Evolutionary conservation across 805 yeast genomes (phyloP), one percentile per base, ranked within the genome.

Genomic region (fission yeast (Schizosaccharomyces pombe)): DNA sequence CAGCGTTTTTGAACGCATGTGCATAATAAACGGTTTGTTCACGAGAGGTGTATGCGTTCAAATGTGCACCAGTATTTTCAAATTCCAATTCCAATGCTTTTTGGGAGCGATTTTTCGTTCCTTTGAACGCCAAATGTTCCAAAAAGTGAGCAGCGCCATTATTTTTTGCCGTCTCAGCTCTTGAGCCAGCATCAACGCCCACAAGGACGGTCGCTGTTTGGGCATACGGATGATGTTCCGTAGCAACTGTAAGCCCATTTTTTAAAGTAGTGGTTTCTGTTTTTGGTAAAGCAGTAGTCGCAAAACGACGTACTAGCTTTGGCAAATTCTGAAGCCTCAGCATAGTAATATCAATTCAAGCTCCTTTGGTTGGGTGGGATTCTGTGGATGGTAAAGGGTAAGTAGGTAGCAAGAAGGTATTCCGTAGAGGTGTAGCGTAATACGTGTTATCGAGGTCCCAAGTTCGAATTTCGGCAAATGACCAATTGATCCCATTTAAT

Each of bases 21-120:
- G 97, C 94, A 67, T 86, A 91, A 67, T 87, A 91, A 6, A 89
- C 98, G 1, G 99, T 91, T 68, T 86, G 87, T 65, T 91, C 99
- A 63, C 99, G 77, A 57, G 57, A 26, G 14, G 49, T 52, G 28
- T 47, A 43, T 26, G 47, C 52, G 65, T 93, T 91, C 63, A 91
- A 76, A 69, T 91, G 98, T 28, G 95, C 85, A 3, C 99, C 99
- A 62, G 87, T 76, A 70, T 91, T 82, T 68, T 91, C 99, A 56
- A 91, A 85, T 68, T 91, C 97, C 51, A 87, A 71, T 67, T 91
- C 99, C 56, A 91, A 72, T 57, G 78, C 78, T 56, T 78, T 72
- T 70, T 91, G 97, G 11, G 85, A 70, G 65, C 98, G 76, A 56
- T 73, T 74, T 55, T 73, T 67, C 12, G 99, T 91, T 26, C 99